Evolutionary conservation across 495 filamentous ascomycete species (phyloP), one percentile per base, ranked within the genome.

Genomic region (Aspergillus sparsus): DNA sequence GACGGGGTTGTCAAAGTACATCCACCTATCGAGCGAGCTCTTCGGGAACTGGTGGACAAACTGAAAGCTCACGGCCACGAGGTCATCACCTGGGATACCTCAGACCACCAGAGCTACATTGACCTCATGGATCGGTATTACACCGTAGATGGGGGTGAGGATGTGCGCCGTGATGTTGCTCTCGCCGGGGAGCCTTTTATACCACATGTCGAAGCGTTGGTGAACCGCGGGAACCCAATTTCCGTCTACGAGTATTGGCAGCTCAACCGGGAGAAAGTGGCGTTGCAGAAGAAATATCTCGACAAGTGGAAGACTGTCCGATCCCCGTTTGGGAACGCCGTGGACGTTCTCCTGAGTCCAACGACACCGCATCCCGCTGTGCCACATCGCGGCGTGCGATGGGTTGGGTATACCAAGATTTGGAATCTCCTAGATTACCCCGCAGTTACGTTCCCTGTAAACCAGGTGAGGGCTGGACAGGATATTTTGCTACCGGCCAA

Each of bases 381-480:
- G 13, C 77, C 82, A 35, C 80, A 80, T 41, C 70, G 78, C 12
- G 68, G 61, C 63, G 76, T 83, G 58, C 70, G 66, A 10, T 79
- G 76, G 75, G 73, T 85, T 49, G 79, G 79, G 0, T 91, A 89
- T 63, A 88, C 85, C 0, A 76, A 78, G 44, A 83, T 88, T 60
- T 90, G 87, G 87, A 90, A 91, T 66, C 64, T 89, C 36, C 70
- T 90, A 0, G 86, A 89, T 65, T 90, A 86, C 63, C 82, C 82
- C 8, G 73, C 78, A 31, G 71, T 85, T 35, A 79, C 81, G 6
- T 71, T 88, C 47, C 85, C 85, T 2, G 78, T 87, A 18, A 76
- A 79, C 16, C 69, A 73, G 31, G 82, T 81, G 8, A 76, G 68
- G n/a, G 75, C 75, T 8, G 79, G 81, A 41, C 74, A 75, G 58